These are phyloP conservation scores for Trichoderma gracile DNA, from an alignment of 2,329 filamentous ascomycete genomes.

Conservation along the genomic window DNA sequence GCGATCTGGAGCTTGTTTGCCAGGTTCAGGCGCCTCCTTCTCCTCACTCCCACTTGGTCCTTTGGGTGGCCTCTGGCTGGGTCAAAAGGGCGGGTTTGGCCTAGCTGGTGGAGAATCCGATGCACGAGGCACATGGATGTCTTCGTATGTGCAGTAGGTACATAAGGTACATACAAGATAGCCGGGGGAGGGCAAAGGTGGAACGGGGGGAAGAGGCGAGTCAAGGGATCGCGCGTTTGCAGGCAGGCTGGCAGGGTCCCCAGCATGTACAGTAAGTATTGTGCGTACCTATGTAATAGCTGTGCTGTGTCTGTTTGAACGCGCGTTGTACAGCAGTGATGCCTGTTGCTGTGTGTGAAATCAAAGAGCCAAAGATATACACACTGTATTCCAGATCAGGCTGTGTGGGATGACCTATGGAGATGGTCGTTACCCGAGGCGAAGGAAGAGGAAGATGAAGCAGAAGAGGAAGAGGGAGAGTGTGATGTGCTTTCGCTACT, in stretches of 20 bases:
- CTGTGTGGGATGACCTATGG: neutral
- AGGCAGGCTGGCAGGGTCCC: slow-evolving; percentile 14
- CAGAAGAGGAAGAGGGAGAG: neutral
- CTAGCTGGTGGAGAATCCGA: slow-evolving; percentile 18
- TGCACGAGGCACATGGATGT: slow-evolving; percentile 24
- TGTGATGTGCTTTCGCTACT: slow-evolving; percentile 8
- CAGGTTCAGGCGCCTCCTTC: slow-evolving; percentile 1
- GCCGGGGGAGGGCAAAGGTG: slow-evolving; percentile 12
- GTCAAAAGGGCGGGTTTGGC: slow-evolving; percentile 12
- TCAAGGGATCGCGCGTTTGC: slow-evolving; percentile 20
- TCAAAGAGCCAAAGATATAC: neutral
- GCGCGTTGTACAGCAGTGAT: neutral
- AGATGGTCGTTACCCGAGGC: too few relatives aligned
- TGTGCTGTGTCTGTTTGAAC: neutral
- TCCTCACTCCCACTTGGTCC: neutral
- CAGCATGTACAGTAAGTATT: too few relatives aligned
- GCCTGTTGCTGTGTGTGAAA: neutral
- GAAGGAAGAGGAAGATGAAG: neutral
- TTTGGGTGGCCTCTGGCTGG: neutral
- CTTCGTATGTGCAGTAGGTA: neutral
- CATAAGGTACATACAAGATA: neutral
- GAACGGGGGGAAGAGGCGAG: slow-evolving; percentile 16
- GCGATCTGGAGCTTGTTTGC: slow-evolving; percentile 12
- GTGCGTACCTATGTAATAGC: too few relatives aligned
- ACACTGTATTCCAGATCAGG: neutral